Base-by-base conservation (phyloP, 2,329 filamentous ascomycete species). In the Trichoderma koningii region DNA sequence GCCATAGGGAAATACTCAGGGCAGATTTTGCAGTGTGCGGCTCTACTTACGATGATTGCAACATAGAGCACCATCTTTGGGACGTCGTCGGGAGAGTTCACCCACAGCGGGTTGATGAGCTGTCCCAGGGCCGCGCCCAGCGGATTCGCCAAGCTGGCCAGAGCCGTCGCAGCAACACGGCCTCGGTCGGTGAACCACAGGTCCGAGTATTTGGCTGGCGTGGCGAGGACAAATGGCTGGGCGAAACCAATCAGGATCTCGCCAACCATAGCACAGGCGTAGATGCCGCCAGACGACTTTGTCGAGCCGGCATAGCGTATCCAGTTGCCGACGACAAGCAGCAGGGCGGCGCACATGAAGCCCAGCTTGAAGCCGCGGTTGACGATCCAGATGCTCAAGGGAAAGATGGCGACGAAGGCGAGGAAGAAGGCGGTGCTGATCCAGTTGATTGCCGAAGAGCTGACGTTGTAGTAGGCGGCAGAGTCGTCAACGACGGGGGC, bases 181-280 rank as follows among this genome's bases (percentile, higher is more conserved):
- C 93, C 94, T 12, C 82, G 80, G 71, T 90, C 88, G 1, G 92
- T 93, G 78, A 98, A 98, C 95, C 95, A 98, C 66, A 97, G 81
- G 74, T 97, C 93, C 63, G 91, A 95, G 77, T 96, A 99, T 67
- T 92, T 83, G 0, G 95, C 94, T 0, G 95, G 94, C 0, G 94
- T 92, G 7, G 90, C 88, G 10, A 98, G 85, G 14, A 96, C 92
- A 75, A 98, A 98, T 0, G 95, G 93, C 74, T 99, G 95, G 0
- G 92, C 88, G 45, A 97, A 83, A 0, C 94, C 95, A 60, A 91
- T 92, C 66, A 99, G 76, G 74, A 98, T 89, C 79, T 98, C 94
- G 5, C 94, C 94, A 70, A 96, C 88, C 89, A 98, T 92, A 67
- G 92, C 89, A 51, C 90, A 83, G 48, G 88, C 88, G 73, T 91